These are phyloP conservation scores for Sugiyamaella lignohabitans DNA, from an alignment of 805 yeast genomes.

Conservation along the genomic window DNA sequence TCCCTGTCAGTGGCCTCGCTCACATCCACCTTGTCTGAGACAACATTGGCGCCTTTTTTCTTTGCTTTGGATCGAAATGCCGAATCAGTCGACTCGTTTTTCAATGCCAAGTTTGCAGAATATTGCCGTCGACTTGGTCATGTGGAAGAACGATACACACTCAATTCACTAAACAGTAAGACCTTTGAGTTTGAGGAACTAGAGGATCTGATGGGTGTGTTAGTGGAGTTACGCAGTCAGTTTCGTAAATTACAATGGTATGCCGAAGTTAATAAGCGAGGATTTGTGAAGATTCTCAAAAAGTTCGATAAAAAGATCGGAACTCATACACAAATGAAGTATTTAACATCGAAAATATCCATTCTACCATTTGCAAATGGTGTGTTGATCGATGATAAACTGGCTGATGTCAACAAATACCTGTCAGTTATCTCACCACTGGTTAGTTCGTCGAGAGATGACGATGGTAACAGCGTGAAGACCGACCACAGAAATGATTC, in stretches of 20 bases:
- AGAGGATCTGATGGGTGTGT: slow-evolving; percentile 57
- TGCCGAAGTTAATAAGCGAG: slow-evolving; percentile 87
- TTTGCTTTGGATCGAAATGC: slow-evolving; percentile 72
- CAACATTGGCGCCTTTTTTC: slow-evolving; percentile 55
- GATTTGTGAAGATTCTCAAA: slow-evolving; percentile 80
- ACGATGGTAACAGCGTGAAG: not conserved
- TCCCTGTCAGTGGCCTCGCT: not conserved
- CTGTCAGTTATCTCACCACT: slow-evolving; percentile 26
- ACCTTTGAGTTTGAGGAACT: slow-evolving; percentile 46
- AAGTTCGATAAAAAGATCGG: slow-evolving; percentile 82
- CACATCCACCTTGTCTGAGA: not conserved
- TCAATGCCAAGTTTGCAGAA: slow-evolving; percentile 63
- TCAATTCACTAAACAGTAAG: slow-evolving; percentile 19
- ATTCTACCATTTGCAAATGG: slow-evolving; percentile 77
- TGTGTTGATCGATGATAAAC: slow-evolving; percentile 45
- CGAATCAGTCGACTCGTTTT: slow-evolving; percentile 75
- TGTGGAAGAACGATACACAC: slow-evolving; percentile 30
- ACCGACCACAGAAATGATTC: not conserved
- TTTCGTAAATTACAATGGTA: slow-evolving; percentile 87
- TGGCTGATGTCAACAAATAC: slow-evolving; percentile 33
- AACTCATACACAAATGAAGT: slow-evolving; percentile 48
- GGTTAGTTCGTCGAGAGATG: slow-evolving; percentile 8
- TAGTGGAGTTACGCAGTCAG: slow-evolving; percentile 68
- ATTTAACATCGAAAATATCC: slow-evolving; percentile 58
- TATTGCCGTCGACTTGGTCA: slow-evolving; percentile 60